Evolutionary conservation across 441 rosid genomes (phyloP), one percentile per base, ranked within the genome.

Genomic region (Aquilaria agallochum): DNA sequence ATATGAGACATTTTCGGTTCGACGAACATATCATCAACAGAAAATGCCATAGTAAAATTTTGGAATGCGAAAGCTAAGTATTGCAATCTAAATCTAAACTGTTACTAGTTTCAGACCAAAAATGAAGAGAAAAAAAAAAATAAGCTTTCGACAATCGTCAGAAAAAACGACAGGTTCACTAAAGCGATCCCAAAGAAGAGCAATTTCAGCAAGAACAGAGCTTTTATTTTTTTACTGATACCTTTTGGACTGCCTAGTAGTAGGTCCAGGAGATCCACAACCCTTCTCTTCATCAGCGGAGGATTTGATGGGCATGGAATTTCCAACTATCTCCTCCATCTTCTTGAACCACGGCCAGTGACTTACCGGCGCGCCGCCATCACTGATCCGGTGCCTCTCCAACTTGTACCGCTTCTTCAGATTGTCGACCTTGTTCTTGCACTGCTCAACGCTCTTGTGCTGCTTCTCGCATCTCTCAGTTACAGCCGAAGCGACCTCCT

Each of bases 341-440:
- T 84, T 82, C 78, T 86, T 87, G 53, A 89, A 91, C 99, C 96
- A 94, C 54, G 91, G 96, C 99, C 99, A 94, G 62, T 84, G 90
- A 44, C 97, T 94, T 11, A 63, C 71, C 27, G 80, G 72, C 40
- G 80, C 59, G 20, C 85, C 80, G 15, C 86, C 89, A 27, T 78
- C 82, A 50, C 65, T 80, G 83, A 91, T 86, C 71, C 95, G 78
- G 58, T 88, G 90, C 66, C 80, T 69, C 83, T 88, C 98, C 67
- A 88, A 78, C 74, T 90, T 86, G 67, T 85, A 87, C 80, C 97
- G 70, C 68, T 90, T 93, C 82, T 90, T 90, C 66, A 93, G 72
- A 74, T 88, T 90, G 50, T 94, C 97, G 7, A 94, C 86, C 82
- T 94, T 91, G 75, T 94, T 91, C 76, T 94, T 94, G 65, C 97